Evolutionary conservation across 495 filamentous ascomycete genomes (phyloP).

Genomic region (Massariosphaeria phaeospora): DNA sequence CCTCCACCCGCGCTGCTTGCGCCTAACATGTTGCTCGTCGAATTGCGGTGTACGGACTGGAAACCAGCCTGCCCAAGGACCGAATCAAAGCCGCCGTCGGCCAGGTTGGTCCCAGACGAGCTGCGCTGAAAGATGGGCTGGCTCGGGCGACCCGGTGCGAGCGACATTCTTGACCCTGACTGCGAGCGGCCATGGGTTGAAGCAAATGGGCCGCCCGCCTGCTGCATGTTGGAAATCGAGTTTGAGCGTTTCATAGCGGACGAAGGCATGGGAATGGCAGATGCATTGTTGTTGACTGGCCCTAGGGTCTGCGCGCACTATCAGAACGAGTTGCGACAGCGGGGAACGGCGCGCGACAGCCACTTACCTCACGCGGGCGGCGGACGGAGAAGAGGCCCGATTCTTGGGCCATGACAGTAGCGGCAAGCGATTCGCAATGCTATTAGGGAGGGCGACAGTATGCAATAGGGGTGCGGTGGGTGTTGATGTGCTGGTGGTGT

Average conservation of each 20-base stretch:
- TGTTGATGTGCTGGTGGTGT: conserved; percentile 3
- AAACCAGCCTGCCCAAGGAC: too few species aligned
- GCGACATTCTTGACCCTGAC: conserved; percentile 79
- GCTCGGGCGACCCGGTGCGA: conserved; percentile 69
- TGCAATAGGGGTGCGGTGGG: conserved; percentile 36
- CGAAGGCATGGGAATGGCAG: conserved; percentile 78
- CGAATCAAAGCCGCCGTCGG: conserved; percentile 68
- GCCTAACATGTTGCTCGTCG: conserved; percentile 64
- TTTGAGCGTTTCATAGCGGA: conserved; percentile 94
- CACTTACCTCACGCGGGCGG: conserved; percentile 42
- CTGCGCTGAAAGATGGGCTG: conserved; percentile 81
- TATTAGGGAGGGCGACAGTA: conserved; percentile 29
- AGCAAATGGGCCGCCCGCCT: conserved; percentile 51
- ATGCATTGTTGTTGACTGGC: conserved; percentile 63
- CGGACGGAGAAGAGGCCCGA: conserved; percentile 41
- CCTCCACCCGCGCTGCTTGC: conserved; percentile 47
- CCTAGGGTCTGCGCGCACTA: conserved; percentile 62
- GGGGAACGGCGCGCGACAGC: conserved; percentile 9
- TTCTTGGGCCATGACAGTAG: conserved; percentile 40
- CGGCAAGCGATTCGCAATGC: background rate
- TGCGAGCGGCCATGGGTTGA: conserved; percentile 68
- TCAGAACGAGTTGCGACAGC: conserved; percentile 1
- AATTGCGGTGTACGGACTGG: conserved; percentile 80
- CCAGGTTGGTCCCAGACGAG: conserved; percentile 70
- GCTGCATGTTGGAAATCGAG: conserved; percentile 65